Evolutionary conservation across 1,284 basidiomycete genomes (phyloP), one percentile per base, ranked within the genome.

Genomic region (Cutaneotrichosporon cavernicola): DNA sequence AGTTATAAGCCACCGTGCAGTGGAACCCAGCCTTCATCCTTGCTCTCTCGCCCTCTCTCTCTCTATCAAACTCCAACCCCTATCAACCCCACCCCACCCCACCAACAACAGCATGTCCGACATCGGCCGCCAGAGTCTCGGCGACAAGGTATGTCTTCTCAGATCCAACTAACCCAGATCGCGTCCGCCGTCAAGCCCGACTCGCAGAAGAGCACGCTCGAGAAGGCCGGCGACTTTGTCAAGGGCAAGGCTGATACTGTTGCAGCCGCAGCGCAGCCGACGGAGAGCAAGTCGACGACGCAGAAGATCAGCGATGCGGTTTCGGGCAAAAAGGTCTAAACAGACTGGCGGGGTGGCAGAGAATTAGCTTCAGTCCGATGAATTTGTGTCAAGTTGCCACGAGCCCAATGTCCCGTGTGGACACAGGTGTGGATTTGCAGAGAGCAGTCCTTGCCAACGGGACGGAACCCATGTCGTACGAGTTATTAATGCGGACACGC

Each of bases 271-370:
- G 72, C 70, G 67, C 67, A 69, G 64, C 70, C 70, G 53, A 66
- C 67, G 63, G 71, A 75, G 68, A 76, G 77, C 73, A 77, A 78
- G 72, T 69, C 70, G 40, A 75, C 73, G 69, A 75, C 75, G 70
- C 77, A 78, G 73, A 77, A 78, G 73, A 55, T 77, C 60, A 75
- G 75, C 47, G 76, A 79, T 63, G 75, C 77, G 63, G 10, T 70
- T 63, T 62, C 70, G 14, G 63, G 64, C 62, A 38, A 67, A 57
- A 62, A 57, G 60, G 63, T 65, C 66, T 66, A 68, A 26, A 26
- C 26, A 26, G 26, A 26, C 2, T 26, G 26, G 26, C 26, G 26
- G 1, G 26, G 26, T 68, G 62, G 60, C 64, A 62, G 60, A 58
- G 53, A 30, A 46, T 62, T 56, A 61, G 53, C 53, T 9, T 31